Base-by-base conservation (phyloP, 2,329 filamentous ascomycete species). In the Colletotrichum somersetense region DNA sequence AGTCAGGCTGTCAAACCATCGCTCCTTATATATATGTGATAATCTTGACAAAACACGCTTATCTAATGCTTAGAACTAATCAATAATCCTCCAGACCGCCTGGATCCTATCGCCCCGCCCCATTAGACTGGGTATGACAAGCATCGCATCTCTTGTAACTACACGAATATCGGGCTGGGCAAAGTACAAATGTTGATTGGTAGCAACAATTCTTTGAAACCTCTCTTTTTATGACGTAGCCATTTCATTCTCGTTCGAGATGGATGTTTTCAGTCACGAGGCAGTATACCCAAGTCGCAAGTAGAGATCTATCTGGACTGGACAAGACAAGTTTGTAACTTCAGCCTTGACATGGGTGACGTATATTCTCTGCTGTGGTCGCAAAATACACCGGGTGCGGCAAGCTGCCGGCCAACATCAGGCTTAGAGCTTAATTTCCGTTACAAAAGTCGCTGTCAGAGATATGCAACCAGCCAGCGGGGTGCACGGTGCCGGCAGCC, bases 401-500 rank as follows among this genome's bases (percentile, higher is more conserved):
- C 46, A 2, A 53, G 8, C 11, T 3, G n/a, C 20, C 5, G 8
- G 20, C 6, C 7, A 33, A 53, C 26, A 53, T 18, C 26, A 18
- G 14, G 23, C 23, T 30, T 18, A 2, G 4, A 52, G 23, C 50
- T 53, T 30, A 33, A 18, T 30, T 33, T 5, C 50, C 26, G 26
- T 18, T 33, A 8, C 50, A 30, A 33, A 53, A 6, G 1, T 6
- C 26, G 1, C 16, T 18, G 23, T 10, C 3, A 53, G 16, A 6
- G 11, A 33, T 33, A 1, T 6, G 50, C 16, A 30, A 1, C 5
- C 5, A 11, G 23, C 12, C 11, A 5, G 2, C 5, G n/a, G n/a
- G n/a, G n/a, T 4, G 14, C 6, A 2, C 0, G 4, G 12, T n/a
- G 12, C 14, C 11, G 12, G 26, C 4, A 33, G 3, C 6, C 20